These are phyloP conservation scores for Botrytis deweyae DNA, from an alignment of 2,329 filamentous ascomycete species.

Conservation along the genomic window DNA sequence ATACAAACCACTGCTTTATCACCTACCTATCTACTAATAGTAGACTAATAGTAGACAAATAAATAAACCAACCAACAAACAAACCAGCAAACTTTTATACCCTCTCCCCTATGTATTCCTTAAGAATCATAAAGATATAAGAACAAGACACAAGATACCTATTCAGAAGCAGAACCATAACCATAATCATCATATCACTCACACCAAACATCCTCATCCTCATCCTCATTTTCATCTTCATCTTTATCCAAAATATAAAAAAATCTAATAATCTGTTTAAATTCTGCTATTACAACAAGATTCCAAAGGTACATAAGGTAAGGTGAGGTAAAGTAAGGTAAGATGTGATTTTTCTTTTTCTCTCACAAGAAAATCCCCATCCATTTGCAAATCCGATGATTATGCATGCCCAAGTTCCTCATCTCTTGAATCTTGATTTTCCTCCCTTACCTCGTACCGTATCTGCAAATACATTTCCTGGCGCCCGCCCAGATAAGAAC, in stretches of 20 bases:
- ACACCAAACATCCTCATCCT: neutral
- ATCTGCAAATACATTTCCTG: neutral
- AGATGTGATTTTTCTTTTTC: neutral
- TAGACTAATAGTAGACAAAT: too few species aligned
- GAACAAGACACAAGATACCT: neutral
- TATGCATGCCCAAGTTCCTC: neutral
- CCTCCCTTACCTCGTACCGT: neutral
- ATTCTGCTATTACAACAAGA: neutral
- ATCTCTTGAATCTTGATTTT: too few species aligned
- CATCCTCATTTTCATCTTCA: neutral
- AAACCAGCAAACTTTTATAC: too few species aligned
- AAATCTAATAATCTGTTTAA: neutral
- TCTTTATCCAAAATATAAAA: neutral
- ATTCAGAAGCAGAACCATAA: neutral
- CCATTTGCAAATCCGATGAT: neutral
- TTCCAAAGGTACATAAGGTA: neutral
- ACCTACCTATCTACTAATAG: too few species aligned
- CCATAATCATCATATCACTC: neutral
- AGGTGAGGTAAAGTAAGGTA: neutral
- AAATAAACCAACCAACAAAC: too few species aligned
- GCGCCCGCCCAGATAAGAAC: neutral
- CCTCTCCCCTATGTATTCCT: too few species aligned
- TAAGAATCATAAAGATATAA: too few species aligned
- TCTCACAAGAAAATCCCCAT: neutral
- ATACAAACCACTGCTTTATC: neutral